Evolutionary conservation across 192 early-diverging fungal genomes (phyloP), one percentile per base, ranked within the genome.

Genomic region (Coemansia aciculifera): DNA sequence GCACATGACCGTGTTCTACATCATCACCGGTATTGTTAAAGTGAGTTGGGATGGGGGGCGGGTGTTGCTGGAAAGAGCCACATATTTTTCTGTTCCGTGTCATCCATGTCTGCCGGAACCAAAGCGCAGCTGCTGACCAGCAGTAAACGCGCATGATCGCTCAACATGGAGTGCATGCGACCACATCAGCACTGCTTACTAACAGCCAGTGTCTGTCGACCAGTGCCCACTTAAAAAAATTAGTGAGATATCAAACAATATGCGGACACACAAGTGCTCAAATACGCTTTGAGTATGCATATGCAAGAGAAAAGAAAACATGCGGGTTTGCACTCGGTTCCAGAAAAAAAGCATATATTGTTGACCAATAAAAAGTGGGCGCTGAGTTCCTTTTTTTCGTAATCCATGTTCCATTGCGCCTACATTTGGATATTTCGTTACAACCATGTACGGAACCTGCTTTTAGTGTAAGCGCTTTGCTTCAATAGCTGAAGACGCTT

Each of bases 81-180:
- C 49, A 11, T 12, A 11, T n/a, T 15, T 15, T 15, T 21, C 6
- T 56, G 52, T 31, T 31, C 27, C 29, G 44, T 48, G 44, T 48
- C 44, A 48, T n/a, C 52, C 29, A 17, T 56, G 52, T 56, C 52
- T 56, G 52, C 15, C 52, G 52, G 52, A 56, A 56, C 52, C 27
- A 31, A 31, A 56, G n/a, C 13, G 13, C 13, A 56, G 27, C 24
- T 56, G 24, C 15, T 56, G 29, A 21, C 52, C 52, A 56, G 12
- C 6, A 11, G 52, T 17, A 32, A 6, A 17, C 31, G 29, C 52
- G 13, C 52, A 32, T 56, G 52, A 56, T 56, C 27, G 24, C 27
- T 56, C 52, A 48, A 52, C 21, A 52, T 52, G 24, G 17, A 52
- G 3, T 27, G 49, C 49, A 52, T 52, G 49, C 49, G 49, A 52